Percentiles rank a stretch among this genome's conserved stretches.
Evolutionary conservation across 352 stramenopile genomes (phyloP).

Genomic region (Globisporangium megalacanthum): DNA sequence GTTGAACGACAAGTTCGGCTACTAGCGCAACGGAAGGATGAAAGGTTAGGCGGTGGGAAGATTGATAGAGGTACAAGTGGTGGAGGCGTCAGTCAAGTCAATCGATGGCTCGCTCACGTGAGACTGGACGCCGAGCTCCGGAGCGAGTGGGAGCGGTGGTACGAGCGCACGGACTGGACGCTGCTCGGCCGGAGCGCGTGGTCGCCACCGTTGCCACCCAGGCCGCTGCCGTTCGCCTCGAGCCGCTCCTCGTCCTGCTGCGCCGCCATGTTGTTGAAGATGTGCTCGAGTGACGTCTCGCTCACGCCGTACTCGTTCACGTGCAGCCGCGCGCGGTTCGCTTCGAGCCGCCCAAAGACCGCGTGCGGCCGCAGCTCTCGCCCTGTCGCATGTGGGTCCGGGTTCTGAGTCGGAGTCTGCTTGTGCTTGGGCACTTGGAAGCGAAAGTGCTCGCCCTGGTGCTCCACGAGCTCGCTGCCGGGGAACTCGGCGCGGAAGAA

Average conservation of each 20-base stretch:
- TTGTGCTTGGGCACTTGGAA: slow-evolving; percentile 66
- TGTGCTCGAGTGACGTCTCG: slow-evolving; percentile 88
- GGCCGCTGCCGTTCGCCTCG: no score
- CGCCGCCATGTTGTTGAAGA: slow-evolving; percentile 91
- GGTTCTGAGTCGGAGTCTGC: no score
- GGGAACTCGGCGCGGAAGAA: slow-evolving; percentile 43
- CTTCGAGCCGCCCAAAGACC: slow-evolving; percentile 81
- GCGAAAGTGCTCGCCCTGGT: slow-evolving; percentile 59
- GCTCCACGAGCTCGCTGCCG: slow-evolving; percentile 43
- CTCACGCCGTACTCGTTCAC: slow-evolving; percentile 88
- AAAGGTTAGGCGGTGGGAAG: not conserved
- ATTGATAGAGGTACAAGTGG: not conserved
- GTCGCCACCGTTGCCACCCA: slow-evolving; percentile 37
- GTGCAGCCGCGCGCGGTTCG: slow-evolving; percentile 40
- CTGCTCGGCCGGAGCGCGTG: slow-evolving; percentile 22
- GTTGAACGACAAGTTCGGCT: slow-evolving; percentile 86
- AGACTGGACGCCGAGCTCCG: slow-evolving; percentile 3
- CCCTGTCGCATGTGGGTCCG: no score
- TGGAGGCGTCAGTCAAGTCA: no score
- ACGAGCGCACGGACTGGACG: slow-evolving; percentile 32
- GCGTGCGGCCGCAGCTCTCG: slow-evolving; percentile 21
- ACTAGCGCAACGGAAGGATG: slow-evolving; percentile 29
- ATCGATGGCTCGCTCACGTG: not conserved
- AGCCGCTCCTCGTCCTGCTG: slow-evolving; percentile 56
- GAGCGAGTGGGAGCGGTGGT: slow-evolving; percentile 31